Conservation (phyloP, 2,329 filamentous ascomycete genomes). For the Madurella fahalii region DNA sequence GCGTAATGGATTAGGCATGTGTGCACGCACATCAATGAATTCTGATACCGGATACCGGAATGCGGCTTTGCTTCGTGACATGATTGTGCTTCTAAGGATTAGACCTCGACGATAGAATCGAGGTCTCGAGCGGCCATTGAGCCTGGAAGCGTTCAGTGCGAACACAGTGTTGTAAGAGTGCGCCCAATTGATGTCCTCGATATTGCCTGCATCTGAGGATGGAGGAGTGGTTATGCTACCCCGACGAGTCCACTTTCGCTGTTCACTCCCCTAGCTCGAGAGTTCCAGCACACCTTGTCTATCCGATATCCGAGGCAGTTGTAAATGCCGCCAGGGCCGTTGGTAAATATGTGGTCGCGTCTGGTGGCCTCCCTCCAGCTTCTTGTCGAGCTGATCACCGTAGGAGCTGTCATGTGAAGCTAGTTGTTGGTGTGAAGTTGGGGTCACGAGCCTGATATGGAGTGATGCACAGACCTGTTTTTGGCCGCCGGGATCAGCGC, state of each 20-base stretch:
- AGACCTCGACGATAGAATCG: constrained; percentile 6
- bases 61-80: constrained; percentile 19
- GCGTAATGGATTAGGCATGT: constrained; percentile 31
- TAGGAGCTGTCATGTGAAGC: neutral
- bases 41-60: constrained; percentile 28
- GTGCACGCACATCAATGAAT: constrained; percentile 27
- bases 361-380: neutral
- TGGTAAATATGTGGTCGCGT: neutral
- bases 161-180: neutral
- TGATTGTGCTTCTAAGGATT: constrained; percentile 7
- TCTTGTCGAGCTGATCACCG: neutral
- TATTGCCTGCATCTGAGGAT: neutral
- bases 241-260: too few species aligned
- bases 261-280: too few species aligned
- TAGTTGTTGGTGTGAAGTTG: neutral
- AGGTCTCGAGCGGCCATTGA: constrained; percentile 6
- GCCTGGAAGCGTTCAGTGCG: neutral
- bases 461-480: neutral
- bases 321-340: too few species aligned
- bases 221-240: too few species aligned
- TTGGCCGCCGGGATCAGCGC: neutral
- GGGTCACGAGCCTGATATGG: neutral
- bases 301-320: too few species aligned
- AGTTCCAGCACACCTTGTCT: too few species aligned
- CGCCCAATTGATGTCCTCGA: neutral